Evolutionary conservation across 768 basidiomycete genomes (phyloP).

Genomic region (Amanita rimosa): DNA sequence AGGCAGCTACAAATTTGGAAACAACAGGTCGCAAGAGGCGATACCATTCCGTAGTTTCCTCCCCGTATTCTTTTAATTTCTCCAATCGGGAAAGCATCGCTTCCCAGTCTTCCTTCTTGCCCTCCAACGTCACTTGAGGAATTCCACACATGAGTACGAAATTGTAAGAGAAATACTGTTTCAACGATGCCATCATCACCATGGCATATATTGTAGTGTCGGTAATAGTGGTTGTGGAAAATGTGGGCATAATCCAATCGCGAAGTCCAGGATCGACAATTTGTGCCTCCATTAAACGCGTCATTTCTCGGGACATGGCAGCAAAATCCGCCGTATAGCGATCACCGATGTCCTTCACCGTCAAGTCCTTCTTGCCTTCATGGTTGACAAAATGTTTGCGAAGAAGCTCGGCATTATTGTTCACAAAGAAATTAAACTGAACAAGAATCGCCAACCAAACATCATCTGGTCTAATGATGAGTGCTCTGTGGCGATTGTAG

Average conservation of each 20-base stretch:
- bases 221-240: slow-evolving; percentile 21
- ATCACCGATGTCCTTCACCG: slow-evolving; percentile 8
- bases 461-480: slow-evolving; percentile 12
- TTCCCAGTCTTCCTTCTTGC: slow-evolving; percentile 21
- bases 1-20: slow-evolving; percentile 17
- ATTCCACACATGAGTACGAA: slow-evolving; percentile 20
- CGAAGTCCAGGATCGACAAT: slow-evolving; percentile 14
- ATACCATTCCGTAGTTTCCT: slow-evolving; percentile 19
- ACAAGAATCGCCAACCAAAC: slow-evolving; percentile 23
- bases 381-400: slow-evolving; percentile 17
- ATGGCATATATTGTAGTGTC: slow-evolving; percentile 20
- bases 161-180: slow-evolving; percentile 18
- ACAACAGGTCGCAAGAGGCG: slow-evolving; percentile 23
- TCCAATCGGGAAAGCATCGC: slow-evolving; percentile 19
- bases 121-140: slow-evolving; percentile 23
- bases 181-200: slow-evolving; percentile 22
- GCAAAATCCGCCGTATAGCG: slow-evolving; percentile 17
- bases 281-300: not conserved
- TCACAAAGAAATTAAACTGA: slow-evolving; percentile 21
- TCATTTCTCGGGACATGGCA: slow-evolving; percentile 16
- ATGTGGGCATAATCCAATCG: slow-evolving; percentile 23
- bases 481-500: slow-evolving; percentile 18
- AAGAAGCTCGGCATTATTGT: slow-evolving; percentile 17
- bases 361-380: slow-evolving; percentile 16
- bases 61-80: slow-evolving; percentile 20